phyloP scores from a whole-genome alignment of 108 stramenopile genomes.

The Cyclostephanos tholiformis region DNA sequence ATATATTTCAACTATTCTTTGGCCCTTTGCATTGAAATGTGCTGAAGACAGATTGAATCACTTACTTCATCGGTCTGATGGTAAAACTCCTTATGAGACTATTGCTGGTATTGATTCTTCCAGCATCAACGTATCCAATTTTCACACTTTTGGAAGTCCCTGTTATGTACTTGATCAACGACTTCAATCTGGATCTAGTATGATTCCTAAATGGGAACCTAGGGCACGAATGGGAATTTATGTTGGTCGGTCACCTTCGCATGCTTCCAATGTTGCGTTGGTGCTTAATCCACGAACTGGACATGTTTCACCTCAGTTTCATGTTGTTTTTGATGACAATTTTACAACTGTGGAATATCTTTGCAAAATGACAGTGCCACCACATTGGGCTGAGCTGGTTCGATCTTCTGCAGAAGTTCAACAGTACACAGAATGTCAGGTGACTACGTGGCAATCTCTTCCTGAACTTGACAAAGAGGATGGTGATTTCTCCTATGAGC shows the following conservation, averaged over 20 bases:
- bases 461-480: no score
- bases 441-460: no score
- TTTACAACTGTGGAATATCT: constrained; percentile 31
- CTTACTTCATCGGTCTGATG: constrained; percentile 17
- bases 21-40: no score
- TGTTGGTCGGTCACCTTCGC: constrained; percentile 33
- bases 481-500: no score
- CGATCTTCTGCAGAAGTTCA: not conserved
- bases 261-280: constrained; percentile 28
- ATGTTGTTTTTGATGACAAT: constrained; percentile 30
- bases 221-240: constrained; percentile 26
- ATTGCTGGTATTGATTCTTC: not conserved
- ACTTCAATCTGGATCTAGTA: constrained; percentile 9
- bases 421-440: no score
- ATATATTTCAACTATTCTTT: constrained; percentile 22
- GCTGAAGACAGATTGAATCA: constrained; percentile 40
- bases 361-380: not conserved
- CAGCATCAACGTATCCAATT: constrained; percentile 4
- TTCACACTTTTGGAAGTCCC: constrained; percentile 21
- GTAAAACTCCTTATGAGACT: not conserved
- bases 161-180: constrained; percentile 24
- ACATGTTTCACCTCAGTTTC: no score
- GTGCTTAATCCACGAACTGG: no score
- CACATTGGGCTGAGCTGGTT: constrained; percentile 10
- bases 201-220: constrained; percentile 44